These are phyloP conservation scores for Coemansia biformis DNA, from an alignment of 192 early-diverging fungal genomes.

Conservation along the genomic window DNA sequence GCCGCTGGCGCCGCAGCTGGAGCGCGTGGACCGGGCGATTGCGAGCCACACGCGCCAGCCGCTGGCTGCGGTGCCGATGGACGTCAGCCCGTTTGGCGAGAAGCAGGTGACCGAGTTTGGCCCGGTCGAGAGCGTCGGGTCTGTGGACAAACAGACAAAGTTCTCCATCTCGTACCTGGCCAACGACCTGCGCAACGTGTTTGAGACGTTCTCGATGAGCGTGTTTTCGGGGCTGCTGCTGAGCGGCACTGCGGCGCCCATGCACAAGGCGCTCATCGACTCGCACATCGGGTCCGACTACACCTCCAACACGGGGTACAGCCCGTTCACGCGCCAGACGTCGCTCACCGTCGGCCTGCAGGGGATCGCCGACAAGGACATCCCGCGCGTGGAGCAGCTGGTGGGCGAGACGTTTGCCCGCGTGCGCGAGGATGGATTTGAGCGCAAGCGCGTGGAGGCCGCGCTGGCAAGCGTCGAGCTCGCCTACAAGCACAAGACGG, in stretches of 20 bases:
- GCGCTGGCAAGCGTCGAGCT: constrained; percentile 87
- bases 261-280: constrained; percentile 92
- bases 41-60: constrained; percentile 50
- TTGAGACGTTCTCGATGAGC: constrained; percentile 77
- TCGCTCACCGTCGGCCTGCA: constrained; percentile 85
- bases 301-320: constrained; percentile 87
- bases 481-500: constrained; percentile 81
- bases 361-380: constrained; percentile 67
- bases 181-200: constrained; percentile 73
- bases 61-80: constrained; percentile 51
- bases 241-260: constrained; percentile 83
- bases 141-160: constrained; percentile 71
- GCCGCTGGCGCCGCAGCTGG: constrained; percentile 67
- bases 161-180: constrained; percentile 67
- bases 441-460: constrained; percentile 69
- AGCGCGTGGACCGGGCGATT: constrained; percentile 62
- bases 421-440: constrained; percentile 70
- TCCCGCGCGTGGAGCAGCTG: constrained; percentile 57
- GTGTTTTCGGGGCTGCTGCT: constrained; percentile 77
- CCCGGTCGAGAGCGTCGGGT: constrained; percentile 35
- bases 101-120: constrained; percentile 45
- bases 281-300: constrained; percentile 85
- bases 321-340: constrained; percentile 53
- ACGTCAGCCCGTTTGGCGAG: constrained; percentile 48
- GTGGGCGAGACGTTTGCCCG: constrained; percentile 66